Base-by-base conservation (phyloP, 169 alveolate species). In the Eimeria maxima region DNA sequence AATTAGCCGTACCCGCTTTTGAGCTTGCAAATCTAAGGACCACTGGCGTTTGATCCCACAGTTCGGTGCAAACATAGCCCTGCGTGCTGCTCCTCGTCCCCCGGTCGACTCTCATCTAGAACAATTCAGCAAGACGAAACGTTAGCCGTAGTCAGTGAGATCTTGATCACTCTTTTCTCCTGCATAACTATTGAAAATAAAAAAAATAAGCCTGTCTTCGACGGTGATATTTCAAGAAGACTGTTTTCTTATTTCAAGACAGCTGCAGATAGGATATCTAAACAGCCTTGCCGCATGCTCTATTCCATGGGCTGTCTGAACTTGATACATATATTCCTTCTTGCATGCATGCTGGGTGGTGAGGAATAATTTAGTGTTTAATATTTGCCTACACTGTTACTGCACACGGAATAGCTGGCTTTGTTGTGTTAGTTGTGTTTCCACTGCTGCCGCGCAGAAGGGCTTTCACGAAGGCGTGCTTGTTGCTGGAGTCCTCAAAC, bases 51-150 rank as follows among this genome's bases (percentile, higher is more conserved):
- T 14, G 7, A 11, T 16, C 11, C 27, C 53, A 71, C 29, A 3
- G 83, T 8, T 71, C 38, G 83, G 29, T 65, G 74, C 74, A 24
- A 8, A 33, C 38, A 33, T 33, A 22, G 74, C 74, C 42, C 8
- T 65, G 74, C 74, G 33, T 5, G 74, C 42, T 24, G 74, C 74
- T 65, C 74, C 74, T 65, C 74, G 74, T 65, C 74, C 74, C 74
- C 74, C 74, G 74, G 74, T 65, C 74, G 74, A 65, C 74, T 65
- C 74, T 4, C 74, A 65, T 42, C 42, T 14, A n/a, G 74, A 65
- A 65, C 42, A n/a, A 33, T 65, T 16, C 42, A 18, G 69, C 74
- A 6, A 38, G 69, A 7, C 8, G 69, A 57, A 57, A 20, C 74
- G 14, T 65, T 24, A 65, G 6, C 74, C 74, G 42, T 3, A n/a